Evolutionary conservation across 2,329 filamentous ascomycete genomes (phyloP).

Genomic region (Trichophyton simii): DNA sequence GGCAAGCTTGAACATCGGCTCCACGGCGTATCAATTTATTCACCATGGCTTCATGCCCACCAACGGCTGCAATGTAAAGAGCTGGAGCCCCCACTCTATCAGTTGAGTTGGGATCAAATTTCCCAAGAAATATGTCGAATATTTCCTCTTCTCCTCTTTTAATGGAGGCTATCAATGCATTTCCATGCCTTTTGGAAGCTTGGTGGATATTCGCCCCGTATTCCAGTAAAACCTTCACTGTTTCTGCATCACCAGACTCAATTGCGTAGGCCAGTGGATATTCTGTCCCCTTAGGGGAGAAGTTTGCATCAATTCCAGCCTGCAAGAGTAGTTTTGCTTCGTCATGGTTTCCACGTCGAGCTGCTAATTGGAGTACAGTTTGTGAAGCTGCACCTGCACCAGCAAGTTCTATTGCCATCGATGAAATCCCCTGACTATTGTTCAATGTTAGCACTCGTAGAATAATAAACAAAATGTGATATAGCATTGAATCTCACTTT

Average conservation of each 20-base stretch:
- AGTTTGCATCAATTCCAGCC: conserved; percentile 52
- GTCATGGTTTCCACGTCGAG: conserved; percentile 52
- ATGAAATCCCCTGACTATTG: background rate
- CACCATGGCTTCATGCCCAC: background rate
- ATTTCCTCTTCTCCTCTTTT: background rate
- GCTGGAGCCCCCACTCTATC: background rate
- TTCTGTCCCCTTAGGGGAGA: background rate
- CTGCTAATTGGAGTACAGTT: background rate
- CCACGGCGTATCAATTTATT: background rate
- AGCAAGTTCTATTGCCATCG: background rate
- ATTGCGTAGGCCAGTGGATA: background rate
- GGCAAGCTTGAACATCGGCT: background rate
- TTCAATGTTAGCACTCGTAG: background rate
- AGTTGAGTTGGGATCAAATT: background rate
- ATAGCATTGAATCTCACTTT: background rate
- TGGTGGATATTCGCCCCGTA: background rate
- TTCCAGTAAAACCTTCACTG: background rate
- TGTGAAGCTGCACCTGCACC: no score
- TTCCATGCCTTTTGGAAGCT: background rate
- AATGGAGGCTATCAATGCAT: background rate
- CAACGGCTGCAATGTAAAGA: background rate
- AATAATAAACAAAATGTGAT: background rate
- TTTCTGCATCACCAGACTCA: background rate
- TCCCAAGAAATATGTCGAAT: background rate
- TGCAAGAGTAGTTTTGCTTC: conserved; percentile 67